Evolutionary conservation across 306 rosid species (phyloP), one percentile per base, ranked within the genome.

Genomic region (Rubus parviflorus): DNA sequence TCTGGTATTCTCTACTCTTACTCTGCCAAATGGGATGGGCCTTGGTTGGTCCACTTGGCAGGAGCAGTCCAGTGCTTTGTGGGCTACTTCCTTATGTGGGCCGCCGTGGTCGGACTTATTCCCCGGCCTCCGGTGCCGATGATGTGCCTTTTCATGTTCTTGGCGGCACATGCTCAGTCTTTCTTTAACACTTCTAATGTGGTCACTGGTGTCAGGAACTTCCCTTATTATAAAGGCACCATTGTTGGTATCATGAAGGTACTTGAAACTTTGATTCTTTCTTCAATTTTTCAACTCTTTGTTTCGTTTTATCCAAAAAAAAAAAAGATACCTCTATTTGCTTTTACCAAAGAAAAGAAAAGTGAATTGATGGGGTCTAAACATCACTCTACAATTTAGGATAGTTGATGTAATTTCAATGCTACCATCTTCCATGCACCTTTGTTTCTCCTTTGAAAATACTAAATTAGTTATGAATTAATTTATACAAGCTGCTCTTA

Each of bases 211-310:
- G 83, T 80, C 5, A 20, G 71, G 64, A 80, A 80, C 65, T 80
- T 80, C 53, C 83, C 79, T 37, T 7, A 5, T 14, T 74, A 80
- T 45, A 80, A 72, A 15, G 83, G 83, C 10, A 80, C 83, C 52
- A 80, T 80, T 46, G 83, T 80, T 68, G 79, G 79, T 8, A 80
- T 74, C 25, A 46, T 73, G 79, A 73, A 80, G 83, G 83, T 80
- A 66, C 46, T 43, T 11, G 13, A 23, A 48, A 42, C 16, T 77
- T 68, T 70, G 43, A 17, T 30, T 48, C 3, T 4, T 56, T 35
- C 19, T 61, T n/a, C 6, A n/a, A 19, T 16, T 71, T 42, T 41
- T 9, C 6, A 70, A 49, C 47, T 46, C 4, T 57, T 69, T 19
- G 64, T 46, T 56, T 45, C 5, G 38, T 47, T 42, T 5, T 42